These are phyloP conservation scores for Cyclotella kingstonii DNA, from an alignment of 108 stramenopile species.

Conservation along the genomic window DNA sequence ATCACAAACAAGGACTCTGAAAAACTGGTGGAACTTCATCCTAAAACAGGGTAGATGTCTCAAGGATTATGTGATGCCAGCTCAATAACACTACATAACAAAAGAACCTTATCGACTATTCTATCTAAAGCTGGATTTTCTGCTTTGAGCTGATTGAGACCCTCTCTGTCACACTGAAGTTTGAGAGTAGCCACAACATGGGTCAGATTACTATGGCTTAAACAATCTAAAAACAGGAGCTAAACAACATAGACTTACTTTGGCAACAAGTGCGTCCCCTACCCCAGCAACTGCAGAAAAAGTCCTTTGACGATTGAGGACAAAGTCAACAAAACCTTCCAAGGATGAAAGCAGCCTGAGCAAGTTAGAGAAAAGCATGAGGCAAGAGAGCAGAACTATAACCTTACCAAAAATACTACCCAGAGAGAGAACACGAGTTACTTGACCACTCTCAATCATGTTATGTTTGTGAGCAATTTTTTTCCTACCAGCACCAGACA, in stretches of 20 bases:
- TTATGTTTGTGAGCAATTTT: constrained; percentile 5
- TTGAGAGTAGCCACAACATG: no score
- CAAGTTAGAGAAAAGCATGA: neutral
- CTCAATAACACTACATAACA: constrained; percentile 67
- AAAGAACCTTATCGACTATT: constrained; percentile 68
- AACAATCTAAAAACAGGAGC: neutral
- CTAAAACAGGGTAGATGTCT: neutral
- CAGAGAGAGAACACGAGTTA: constrained; percentile 43
- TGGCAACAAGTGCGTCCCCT: constrained; percentile 63
- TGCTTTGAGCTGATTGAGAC: constrained; percentile 48
- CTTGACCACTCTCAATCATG: constrained; percentile 30
- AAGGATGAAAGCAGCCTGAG: neutral
- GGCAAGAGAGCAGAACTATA: neutral
- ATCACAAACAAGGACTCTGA: neutral
- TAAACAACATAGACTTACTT: constrained; percentile 7
- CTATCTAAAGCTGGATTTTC: constrained; percentile 59
- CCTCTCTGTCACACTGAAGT: constrained; percentile 40
- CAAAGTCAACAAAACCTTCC: constrained; percentile 71
- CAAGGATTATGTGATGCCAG: constrained; percentile 46
- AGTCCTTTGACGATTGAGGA: constrained; percentile 59
- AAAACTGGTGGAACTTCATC: no score
- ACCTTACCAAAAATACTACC: constrained; percentile 65
- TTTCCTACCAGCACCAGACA: constrained; percentile 39
- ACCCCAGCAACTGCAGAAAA: constrained; percentile 62
- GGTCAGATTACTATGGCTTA: neutral